Evolutionary conservation across 371 early-diverging fungal genomes (phyloP).

Genomic region (Rhizomucor miehei): DNA sequence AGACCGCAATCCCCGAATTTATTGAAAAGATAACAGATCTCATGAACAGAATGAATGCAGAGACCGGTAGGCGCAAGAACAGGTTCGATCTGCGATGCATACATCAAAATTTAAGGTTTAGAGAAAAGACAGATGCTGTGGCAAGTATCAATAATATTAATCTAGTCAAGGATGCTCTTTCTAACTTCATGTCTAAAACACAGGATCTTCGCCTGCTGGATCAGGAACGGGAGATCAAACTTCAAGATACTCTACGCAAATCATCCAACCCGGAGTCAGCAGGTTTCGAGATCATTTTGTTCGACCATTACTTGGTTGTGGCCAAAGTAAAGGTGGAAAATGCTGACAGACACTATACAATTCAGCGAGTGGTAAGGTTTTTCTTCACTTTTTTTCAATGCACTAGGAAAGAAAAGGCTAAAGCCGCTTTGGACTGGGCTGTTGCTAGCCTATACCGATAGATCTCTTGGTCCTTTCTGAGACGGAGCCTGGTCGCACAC

Average conservation of each 20-base stretch:
- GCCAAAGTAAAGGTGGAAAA: constrained; percentile 53
- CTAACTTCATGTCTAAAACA: background rate
- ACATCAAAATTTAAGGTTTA: constrained; percentile 23
- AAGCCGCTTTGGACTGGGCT: background rate
- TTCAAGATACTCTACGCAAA: constrained; percentile 72
- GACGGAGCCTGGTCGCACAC: constrained; percentile 8
- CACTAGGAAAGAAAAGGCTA: too few relatives aligned
- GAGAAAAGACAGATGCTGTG: constrained; percentile 24
- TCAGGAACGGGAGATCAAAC: constrained; percentile 70
- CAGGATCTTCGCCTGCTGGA: constrained; percentile 74
- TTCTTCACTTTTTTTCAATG: too few relatives aligned
- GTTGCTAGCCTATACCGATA: constrained; percentile 69
- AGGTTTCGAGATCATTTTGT: constrained; percentile 74
- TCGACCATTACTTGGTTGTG: constrained; percentile 85
- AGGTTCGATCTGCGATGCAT: constrained; percentile 59
- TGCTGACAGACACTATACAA: constrained; percentile 24
- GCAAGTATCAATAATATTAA: constrained; percentile 16
- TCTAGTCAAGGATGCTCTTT: background rate
- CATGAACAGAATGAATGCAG: constrained; percentile 73
- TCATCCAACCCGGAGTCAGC: constrained; percentile 56
- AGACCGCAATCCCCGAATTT: constrained; percentile 55
- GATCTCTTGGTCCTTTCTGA: constrained; percentile 50
- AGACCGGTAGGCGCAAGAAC: constrained; percentile 85
- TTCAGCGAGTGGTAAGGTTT: constrained; percentile 27
- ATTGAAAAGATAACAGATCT: constrained; percentile 64